phyloP scores from a whole-genome alignment of 371 early-diverging fungal species.

The Mortierella sp. region DNA sequence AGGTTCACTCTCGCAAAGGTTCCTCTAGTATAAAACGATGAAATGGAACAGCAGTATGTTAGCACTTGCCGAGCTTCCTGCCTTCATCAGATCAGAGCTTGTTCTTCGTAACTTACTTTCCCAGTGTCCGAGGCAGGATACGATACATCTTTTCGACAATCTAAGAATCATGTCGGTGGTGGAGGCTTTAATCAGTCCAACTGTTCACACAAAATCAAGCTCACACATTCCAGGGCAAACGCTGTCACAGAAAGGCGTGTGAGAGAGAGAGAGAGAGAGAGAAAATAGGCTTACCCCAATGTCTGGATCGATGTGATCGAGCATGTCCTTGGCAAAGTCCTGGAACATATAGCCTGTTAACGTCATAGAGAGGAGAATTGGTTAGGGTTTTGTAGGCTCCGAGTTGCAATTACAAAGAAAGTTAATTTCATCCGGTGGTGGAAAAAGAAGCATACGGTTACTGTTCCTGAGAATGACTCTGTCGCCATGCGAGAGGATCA shows the following conservation, averaged over 20 bases:
- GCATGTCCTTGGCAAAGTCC: not conserved
- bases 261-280: not conserved
- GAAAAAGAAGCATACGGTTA: conserved; percentile 44
- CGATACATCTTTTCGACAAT: conserved; percentile 27
- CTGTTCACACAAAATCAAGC: not conserved
- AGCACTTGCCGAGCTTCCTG: not conserved
- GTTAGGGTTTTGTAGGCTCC: not conserved
- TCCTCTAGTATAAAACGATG: conserved; percentile 39
- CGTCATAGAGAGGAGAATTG: not conserved
- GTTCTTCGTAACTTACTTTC: conserved; percentile 22
- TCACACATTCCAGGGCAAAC: not conserved
- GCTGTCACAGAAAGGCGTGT: not conserved
- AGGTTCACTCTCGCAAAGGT: conserved; percentile 75
- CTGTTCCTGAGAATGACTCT: conserved; percentile 61
- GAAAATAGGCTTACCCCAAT: conserved; percentile 18
- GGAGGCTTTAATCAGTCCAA: too few relatives aligned
- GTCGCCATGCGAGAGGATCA: conserved; percentile 67
- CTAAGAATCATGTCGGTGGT: conserved; percentile 2
- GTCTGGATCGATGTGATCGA: conserved; percentile 34
- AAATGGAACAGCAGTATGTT: not conserved
- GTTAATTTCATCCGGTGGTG: conserved; percentile 39
- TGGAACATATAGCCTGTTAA: conserved; percentile 35
- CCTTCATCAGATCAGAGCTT: too few relatives aligned
- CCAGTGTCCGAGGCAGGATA: conserved; percentile 37
- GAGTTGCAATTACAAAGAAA: not conserved